Evolutionary conservation across 345 rosid genomes (phyloP).

Genomic region (Eutrema japonicum): DNA sequence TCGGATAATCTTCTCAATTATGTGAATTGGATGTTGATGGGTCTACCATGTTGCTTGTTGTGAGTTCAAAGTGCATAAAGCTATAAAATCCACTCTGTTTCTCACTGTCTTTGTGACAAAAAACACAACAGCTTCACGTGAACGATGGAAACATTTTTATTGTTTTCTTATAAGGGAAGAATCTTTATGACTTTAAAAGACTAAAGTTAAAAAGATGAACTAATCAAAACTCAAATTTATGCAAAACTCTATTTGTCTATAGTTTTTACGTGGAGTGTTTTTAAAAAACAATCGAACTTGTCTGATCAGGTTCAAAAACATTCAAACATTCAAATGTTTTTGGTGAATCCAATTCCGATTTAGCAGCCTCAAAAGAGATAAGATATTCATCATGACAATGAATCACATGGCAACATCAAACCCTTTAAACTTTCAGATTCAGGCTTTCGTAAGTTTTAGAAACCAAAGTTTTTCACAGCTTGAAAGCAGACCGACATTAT

Average conservation of each 20-base stretch:
- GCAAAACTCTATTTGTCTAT: constrained; percentile 21
- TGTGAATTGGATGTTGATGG: constrained; percentile 35
- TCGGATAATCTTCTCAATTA: constrained; percentile 7
- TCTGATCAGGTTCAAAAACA: constrained; percentile 24
- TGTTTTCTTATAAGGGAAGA: constrained; percentile 27
- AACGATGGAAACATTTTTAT: constrained; percentile 39
- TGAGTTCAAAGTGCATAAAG: constrained; percentile 43
- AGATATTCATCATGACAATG: constrained; percentile 33
- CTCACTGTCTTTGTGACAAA: constrained; percentile 45
- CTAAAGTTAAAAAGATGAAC: constrained; percentile 15
- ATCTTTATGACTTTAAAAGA: constrained; percentile 25
- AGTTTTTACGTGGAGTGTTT: constrained; percentile 22
- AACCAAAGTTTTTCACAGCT: constrained; percentile 34
- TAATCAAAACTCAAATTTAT: constrained; percentile 10
- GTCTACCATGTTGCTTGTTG: constrained; percentile 48
- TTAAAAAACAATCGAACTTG: neutral
- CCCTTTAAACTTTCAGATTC: neutral
- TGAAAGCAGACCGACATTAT: constrained; percentile 24
- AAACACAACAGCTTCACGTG: constrained; percentile 43
- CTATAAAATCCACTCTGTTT: constrained; percentile 45
- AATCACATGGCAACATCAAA: constrained; percentile 21
- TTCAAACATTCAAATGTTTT: neutral
- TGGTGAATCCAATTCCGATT: constrained; percentile 27
- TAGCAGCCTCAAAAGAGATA: constrained; percentile 24
- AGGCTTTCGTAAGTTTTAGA: constrained; percentile 21